A percentile compares a stretch with the other conserved stretches of the same genome.
phyloP scores from a whole-genome alignment of 1,284 basidiomycete genomes.

The Coriolopsis trogii region DNA sequence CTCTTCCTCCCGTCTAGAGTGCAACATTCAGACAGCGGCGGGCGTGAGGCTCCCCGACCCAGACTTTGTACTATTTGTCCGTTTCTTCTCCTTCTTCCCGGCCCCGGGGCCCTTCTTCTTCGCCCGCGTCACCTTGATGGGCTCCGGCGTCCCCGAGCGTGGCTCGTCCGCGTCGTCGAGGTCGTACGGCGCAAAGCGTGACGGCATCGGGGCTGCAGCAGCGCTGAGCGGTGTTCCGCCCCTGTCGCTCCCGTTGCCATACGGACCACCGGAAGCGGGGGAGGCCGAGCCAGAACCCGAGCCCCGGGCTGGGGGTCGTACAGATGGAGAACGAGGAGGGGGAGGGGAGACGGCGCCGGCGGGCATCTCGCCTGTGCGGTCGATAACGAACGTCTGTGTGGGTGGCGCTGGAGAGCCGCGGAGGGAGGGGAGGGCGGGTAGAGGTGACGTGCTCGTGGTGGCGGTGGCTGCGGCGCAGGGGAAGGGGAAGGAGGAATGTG shows the following conservation, averaged over 20 bases:
- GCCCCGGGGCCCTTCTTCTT: slow-evolving; percentile 65
- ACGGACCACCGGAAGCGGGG: too few species aligned
- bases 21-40: background rate
- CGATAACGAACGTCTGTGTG: slow-evolving; percentile 57
- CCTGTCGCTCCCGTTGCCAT: slow-evolving; percentile 22
- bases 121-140: slow-evolving; percentile 72
- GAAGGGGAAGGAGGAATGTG: background rate
- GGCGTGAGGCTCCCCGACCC: too few species aligned
- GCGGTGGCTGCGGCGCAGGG: background rate
- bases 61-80: too few species aligned
- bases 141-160: slow-evolving; percentile 58
- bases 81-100: slow-evolving; percentile 76
- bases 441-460: too few species aligned
- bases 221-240: slow-evolving; percentile 8
- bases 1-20: too few species aligned
- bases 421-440: slow-evolving; percentile 34
- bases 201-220: slow-evolving; percentile 32
- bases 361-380: slow-evolving; percentile 87
- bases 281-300: slow-evolving; percentile 10
- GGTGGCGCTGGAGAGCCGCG: slow-evolving; percentile 28
- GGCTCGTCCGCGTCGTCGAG: slow-evolving; percentile 51
- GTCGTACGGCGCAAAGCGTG: slow-evolving; percentile 62
- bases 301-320: background rate
- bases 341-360: slow-evolving; percentile 45
- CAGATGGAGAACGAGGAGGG: slow-evolving; percentile 21